phyloP scores from a whole-genome alignment of 768 basidiomycete genomes.

The Kockovaella imperatae region DNA sequence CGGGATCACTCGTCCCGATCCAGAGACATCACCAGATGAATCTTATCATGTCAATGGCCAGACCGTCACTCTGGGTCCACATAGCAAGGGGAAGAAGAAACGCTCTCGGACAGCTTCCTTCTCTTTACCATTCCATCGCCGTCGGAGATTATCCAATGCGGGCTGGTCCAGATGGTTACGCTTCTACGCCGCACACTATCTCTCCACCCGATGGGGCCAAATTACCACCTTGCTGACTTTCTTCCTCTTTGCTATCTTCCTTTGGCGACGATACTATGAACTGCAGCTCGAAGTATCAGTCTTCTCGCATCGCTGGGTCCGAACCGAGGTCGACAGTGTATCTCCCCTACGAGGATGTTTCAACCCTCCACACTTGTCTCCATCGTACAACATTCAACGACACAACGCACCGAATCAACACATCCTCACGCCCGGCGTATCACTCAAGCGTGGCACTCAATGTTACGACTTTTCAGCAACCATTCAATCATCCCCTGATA shows the following conservation, averaged over 20 bases:
- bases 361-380: conserved; percentile 28
- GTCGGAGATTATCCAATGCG: conserved; percentile 15
- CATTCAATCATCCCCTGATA: too few species aligned
- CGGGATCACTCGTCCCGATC: conserved; percentile 2
- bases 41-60: conserved; percentile 1
- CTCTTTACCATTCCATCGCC: conserved; percentile 26
- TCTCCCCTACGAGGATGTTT: conserved; percentile 50
- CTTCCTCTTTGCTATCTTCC: conserved; percentile 1
- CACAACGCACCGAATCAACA: conserved; percentile 53
- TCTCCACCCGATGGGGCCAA: neutral
- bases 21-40: conserved; percentile 19
- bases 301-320: conserved; percentile 69
- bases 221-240: neutral
- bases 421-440: conserved; percentile 71
- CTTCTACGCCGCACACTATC: neutral
- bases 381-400: conserved; percentile 33
- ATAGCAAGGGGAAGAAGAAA: conserved; percentile 16
- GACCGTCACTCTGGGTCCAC: neutral
- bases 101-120: conserved; percentile 19
- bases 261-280: conserved; percentile 54
- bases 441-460: conserved; percentile 70
- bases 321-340: conserved; percentile 60
- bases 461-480: conserved; percentile 91
- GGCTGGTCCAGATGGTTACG: neutral
- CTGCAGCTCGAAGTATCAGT: conserved; percentile 78